Conservation (phyloP, 441 rosid genomes). For the Erodium texanum region DNA sequence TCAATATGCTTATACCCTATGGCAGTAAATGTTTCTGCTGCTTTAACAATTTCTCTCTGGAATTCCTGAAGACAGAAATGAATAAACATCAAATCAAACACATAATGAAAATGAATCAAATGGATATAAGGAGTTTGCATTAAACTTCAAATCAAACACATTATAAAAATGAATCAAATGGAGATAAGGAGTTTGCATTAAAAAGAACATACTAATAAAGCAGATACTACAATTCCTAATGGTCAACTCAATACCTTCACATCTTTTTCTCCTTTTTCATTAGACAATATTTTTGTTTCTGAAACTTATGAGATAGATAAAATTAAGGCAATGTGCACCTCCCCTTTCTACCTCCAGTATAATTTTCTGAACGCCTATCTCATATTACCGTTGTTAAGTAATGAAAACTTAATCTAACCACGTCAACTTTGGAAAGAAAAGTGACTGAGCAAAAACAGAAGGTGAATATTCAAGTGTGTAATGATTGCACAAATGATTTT, state of each 20-base stretch:
- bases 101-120: slow-evolving; percentile 4
- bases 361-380: too few species aligned
- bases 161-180: slow-evolving; percentile 5
- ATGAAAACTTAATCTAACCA: too few species aligned
- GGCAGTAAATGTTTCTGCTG: slow-evolving; percentile 59
- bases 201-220: slow-evolving; percentile 9
- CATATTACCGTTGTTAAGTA: too few species aligned
- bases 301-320: not conserved
- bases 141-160: not conserved
- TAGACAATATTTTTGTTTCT: not conserved
- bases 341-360: too few species aligned
- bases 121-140: not conserved
- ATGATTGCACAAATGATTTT: too few species aligned
- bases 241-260: not conserved
- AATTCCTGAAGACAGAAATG: slow-evolving; percentile 43
- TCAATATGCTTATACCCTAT: slow-evolving; percentile 75
- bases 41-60: slow-evolving; percentile 69
- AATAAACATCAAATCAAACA: slow-evolving; percentile 20
- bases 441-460: too few species aligned
- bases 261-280: not conserved
- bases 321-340: not conserved
- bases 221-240: not conserved
- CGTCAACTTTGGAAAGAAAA: too few species aligned
- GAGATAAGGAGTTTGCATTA: not conserved
- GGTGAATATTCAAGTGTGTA: too few species aligned